A percentile compares a stretch with the other conserved stretches of the same genome.
These are phyloP conservation scores for Nitzschia sp. DNA, from an alignment of 108 stramenopile species.

Conservation along the genomic window DNA sequence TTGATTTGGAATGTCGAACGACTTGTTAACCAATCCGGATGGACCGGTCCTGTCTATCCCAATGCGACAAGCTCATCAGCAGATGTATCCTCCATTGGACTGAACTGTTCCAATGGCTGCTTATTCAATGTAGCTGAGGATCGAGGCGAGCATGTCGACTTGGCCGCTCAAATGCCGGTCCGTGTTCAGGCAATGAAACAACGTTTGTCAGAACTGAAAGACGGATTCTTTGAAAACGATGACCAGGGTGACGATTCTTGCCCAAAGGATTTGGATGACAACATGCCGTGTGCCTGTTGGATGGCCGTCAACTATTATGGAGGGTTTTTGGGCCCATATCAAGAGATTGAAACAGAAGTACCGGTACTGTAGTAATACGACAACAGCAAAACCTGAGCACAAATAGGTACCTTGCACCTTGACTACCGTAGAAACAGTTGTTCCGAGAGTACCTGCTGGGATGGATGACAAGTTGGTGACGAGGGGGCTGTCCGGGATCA, in stretches of 20 bases:
- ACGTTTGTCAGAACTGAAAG: conserved; percentile 28
- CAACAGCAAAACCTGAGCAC: no score
- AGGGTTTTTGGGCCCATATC: conserved; percentile 12
- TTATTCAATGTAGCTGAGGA: conserved; percentile 42
- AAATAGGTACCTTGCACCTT: no score
- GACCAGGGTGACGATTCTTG: conserved; percentile 24
- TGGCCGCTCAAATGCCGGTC: conserved; percentile 12
- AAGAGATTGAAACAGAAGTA: no score
- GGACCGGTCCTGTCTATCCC: conserved; percentile 19
- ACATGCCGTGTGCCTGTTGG: conserved; percentile 29
- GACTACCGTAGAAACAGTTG: no score
- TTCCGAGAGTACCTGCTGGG: no score
- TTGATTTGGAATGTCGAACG: conserved; percentile 18
- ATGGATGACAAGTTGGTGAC: no score
- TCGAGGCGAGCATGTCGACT: conserved; percentile 30
- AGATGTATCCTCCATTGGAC: conserved; percentile 9
- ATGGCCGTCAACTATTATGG: conserved; percentile 29
- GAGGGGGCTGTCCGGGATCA: no score
- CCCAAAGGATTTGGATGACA: conserved; percentile 7
- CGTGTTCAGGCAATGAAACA: conserved; percentile 23
- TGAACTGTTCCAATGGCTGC: conserved; percentile 31
- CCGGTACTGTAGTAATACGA: no score
- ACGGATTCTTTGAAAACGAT: conserved; percentile 21
- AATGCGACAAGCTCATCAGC: background rate
- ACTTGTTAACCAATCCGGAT: conserved; percentile 6